Conservation (phyloP, 1,284 basidiomycete species). For the Marasmius tenuissimus region DNA sequence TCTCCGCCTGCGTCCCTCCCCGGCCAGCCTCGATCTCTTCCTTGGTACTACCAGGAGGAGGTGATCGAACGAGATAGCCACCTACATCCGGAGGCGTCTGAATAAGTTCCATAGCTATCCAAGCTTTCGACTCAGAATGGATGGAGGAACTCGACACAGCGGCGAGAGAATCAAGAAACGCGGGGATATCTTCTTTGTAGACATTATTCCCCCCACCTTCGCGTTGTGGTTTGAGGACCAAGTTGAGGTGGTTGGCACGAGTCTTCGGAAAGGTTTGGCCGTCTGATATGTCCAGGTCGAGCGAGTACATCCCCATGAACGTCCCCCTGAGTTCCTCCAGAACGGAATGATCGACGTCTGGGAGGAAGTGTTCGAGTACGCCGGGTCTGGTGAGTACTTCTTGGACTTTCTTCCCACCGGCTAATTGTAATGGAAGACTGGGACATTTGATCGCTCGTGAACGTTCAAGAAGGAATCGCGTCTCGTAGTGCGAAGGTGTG, state of each 20-base stretch:
- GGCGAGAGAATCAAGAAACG: constrained; percentile 64
- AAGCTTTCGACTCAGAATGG: constrained; percentile 64
- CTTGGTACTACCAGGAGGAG: not conserved
- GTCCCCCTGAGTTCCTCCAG: constrained; percentile 58
- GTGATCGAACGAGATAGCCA: constrained; percentile 71
- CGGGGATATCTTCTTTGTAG: constrained; percentile 82
- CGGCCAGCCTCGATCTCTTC: constrained; percentile 36
- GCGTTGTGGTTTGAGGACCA: constrained; percentile 94
- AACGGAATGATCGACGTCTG: constrained; percentile 31
- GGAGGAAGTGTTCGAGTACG: constrained; percentile 74
- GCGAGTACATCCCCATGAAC: constrained; percentile 83
- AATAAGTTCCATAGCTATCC: constrained; percentile 95
- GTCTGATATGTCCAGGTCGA: constrained; percentile 61
- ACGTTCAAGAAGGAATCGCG: constrained; percentile 76
- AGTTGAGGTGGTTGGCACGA: constrained; percentile 20
- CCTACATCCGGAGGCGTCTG: constrained; percentile 66
- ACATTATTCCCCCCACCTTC: constrained; percentile 98
- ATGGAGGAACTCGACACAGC: constrained; percentile 21
- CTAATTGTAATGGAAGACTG: constrained; percentile 86
- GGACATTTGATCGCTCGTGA: constrained; percentile 93
- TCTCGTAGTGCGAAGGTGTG: constrained; percentile 59
- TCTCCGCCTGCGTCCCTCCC: constrained; percentile 54
- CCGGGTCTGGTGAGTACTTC: constrained; percentile 80
- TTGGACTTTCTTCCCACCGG: constrained; percentile 96
- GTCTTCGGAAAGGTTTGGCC: constrained; percentile 35